Percentiles rank a stretch among this genome's conserved stretches.
Evolutionary conservation across 1,139 yeast species (phyloP).

Genomic region (Yamadazyma songkhlaensis): DNA sequence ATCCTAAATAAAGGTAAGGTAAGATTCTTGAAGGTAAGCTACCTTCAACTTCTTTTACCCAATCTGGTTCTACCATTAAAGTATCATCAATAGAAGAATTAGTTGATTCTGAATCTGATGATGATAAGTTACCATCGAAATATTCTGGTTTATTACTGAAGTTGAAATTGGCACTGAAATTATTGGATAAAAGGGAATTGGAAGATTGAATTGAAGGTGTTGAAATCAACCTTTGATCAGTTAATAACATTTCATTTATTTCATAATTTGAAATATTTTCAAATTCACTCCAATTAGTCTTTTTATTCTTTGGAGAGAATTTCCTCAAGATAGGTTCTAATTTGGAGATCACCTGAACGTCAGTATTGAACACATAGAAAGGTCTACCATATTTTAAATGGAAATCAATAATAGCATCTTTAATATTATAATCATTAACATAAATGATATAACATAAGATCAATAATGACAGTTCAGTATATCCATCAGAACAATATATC

Average conservation of each 20-base stretch:
- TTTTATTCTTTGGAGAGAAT: conserved; percentile 45
- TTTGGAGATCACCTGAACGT: conserved; percentile 61
- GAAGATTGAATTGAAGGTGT: conserved; percentile 17
- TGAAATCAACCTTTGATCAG: conserved; percentile 1
- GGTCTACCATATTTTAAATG: conserved; percentile 71
- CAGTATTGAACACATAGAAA: conserved; percentile 77
- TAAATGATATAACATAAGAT: conserved; percentile 71
- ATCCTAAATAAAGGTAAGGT: conserved; percentile 84
- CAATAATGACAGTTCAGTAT: conserved; percentile 82
- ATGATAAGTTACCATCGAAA: conserved; percentile 6
- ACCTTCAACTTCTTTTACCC: conserved; percentile 53
- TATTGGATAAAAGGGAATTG: not conserved
- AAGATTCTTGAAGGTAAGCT: conserved; percentile 72
- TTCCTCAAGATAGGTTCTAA: conserved; percentile 58
- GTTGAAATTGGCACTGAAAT: conserved; percentile 4
- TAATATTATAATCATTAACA: conserved; percentile 52
- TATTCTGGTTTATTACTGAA: not conserved
- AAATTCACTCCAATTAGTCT: conserved; percentile 20
- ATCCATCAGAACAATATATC: conserved; percentile 85
- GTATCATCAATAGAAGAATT: conserved; percentile 6
- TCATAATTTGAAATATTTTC: conserved; percentile 31
- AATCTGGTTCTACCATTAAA: conserved; percentile 16
- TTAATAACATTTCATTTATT: conserved; percentile 32
- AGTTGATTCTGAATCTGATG: conserved; percentile 2
- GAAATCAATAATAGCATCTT: conserved; percentile 53